Base-by-base conservation (phyloP, 2,329 filamentous ascomycete genomes). In the Cercospora brassicicola region DNA sequence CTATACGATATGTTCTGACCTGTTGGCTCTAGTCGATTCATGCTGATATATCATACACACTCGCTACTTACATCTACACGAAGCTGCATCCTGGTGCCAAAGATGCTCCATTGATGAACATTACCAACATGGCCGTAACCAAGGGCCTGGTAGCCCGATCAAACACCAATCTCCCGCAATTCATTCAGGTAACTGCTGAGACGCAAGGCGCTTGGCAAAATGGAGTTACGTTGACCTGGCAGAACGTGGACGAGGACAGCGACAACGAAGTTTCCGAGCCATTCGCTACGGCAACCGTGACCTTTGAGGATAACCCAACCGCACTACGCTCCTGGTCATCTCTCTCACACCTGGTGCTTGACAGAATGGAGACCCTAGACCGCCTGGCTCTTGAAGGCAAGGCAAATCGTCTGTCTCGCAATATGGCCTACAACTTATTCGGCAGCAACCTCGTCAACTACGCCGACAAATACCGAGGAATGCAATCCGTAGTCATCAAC, bases 91-190 rank as follows among this genome's bases (percentile, higher is more conserved):
- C 64, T n/a, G 53, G 36, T n/a, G 42, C 48, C 36, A 63, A 67
- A 39, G 31, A 53, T 10, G 26, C 53, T 56, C 53, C 57, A 11
- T 63, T 26, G 33, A 78, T 84, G 59, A 78, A 83, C 67, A 77
- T 84, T 10, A 62, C 74, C 18, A 74, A 83, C 59, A 72, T 85
- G 59, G 76, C 75, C 11, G 80, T 84, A 53, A 61, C 67, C 8
- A 73, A 75, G 15, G 72, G 73, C 39, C 62, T 77, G 1, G 67
- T 75, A 4, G 65, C 67, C 0, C 42, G 65, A 13, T 48, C 51
- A 15, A 57, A 67, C 23, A 60, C 64, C 6, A 59, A 18, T n/a
- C 42, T 55, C 1, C 61, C 59, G 6, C 67, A 65, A 42, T 20
- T 45, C 18, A 63, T 66, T 13, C 67, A 53, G 4, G 67, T 64